Evolutionary conservation across 2,329 filamentous ascomycete species (phyloP).

Genomic region (Thielaviopsis populi): DNA sequence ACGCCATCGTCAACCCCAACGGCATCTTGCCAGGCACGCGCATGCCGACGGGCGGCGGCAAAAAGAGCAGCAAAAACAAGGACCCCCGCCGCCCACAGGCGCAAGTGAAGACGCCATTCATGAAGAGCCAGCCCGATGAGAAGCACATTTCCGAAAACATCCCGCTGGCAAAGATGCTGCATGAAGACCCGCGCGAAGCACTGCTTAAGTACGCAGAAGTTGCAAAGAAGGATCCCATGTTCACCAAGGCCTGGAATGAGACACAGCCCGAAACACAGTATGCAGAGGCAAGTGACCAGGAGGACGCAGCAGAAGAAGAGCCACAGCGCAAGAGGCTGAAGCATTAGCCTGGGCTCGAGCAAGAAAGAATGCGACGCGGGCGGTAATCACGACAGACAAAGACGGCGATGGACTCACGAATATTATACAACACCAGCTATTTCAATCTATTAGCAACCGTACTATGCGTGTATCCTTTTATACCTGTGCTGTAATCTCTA

Average conservation of each 20-base stretch:
- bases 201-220: constrained; percentile 89
- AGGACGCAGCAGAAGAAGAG: constrained; percentile 42
- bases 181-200: constrained; percentile 90
- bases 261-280: constrained; percentile 91
- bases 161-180: constrained; percentile 59
- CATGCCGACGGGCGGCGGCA: constrained; percentile 47
- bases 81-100: constrained; percentile 79
- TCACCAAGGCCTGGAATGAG: constrained; percentile 82
- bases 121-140: constrained; percentile 78
- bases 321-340: constrained; percentile 49
- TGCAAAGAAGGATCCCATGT: constrained; percentile 82
- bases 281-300: constrained; percentile 75
- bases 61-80: constrained; percentile 42
- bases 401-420: too few relatives aligned
- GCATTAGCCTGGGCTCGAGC: constrained; percentile 25
- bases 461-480: too few relatives aligned
- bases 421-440: too few relatives aligned
- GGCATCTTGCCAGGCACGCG: constrained; percentile 35
- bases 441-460: too few relatives aligned
- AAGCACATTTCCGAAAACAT: constrained; percentile 80
- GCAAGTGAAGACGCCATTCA: constrained; percentile 74
- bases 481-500: too few relatives aligned
- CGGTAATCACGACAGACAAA: too few relatives aligned
- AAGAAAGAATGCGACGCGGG: too few relatives aligned
- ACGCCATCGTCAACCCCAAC: constrained; percentile 61